Evolutionary conservation across 306 rosid genomes (phyloP), one percentile per base, ranked within the genome.

Genomic region (Pyrus pyrifolia): DNA sequence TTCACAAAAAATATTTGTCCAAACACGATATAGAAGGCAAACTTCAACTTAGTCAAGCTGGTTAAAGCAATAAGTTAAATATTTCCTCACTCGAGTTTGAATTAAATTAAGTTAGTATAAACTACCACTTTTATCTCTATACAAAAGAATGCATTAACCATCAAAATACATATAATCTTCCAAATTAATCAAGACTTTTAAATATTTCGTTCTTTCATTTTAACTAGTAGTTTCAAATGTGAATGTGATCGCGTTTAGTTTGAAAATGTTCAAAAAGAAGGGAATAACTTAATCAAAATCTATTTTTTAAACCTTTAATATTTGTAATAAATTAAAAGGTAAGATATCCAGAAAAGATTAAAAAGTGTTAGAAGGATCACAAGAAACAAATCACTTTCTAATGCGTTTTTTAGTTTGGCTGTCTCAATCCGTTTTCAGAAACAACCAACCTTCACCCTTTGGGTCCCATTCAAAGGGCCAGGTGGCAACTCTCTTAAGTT

Each of bases 361-460:
- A 35, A 58, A 42, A 17, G 21, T 42, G 19, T 40, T 58, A 35
- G 21, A 59, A 23, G 67, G 66, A 57, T 72, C 66, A 55, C n/a
- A 72, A 21, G 65, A 22, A 8, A 35, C 33, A 55, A 35, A 57
- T 55, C 33, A 72, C 30, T 7, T 72, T 71, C 52, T 11, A 35
- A 61, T 71, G 13, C 6, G 27, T 25, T 38, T 35, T 57, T 17
- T 76, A 14, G 78, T 67, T 79, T 70, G 35, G 57, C 67, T 45
- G 86, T 85, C 83, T 29, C 63, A 81, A 67, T 81, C 83, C 53
- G 59, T 57, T 76, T 76, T 76, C 40, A 59, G 44, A 40, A 60
- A 25, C 66, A 72, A 53, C 49, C 76, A 10, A 38, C 2, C 31
- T 65, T 11, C 65, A 8, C 8, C 21, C 63, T 2, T 22, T 42